Evolutionary conservation across 2,329 filamentous ascomycete genomes (phyloP).

Genomic region (Huntiella bhutanensis): DNA sequence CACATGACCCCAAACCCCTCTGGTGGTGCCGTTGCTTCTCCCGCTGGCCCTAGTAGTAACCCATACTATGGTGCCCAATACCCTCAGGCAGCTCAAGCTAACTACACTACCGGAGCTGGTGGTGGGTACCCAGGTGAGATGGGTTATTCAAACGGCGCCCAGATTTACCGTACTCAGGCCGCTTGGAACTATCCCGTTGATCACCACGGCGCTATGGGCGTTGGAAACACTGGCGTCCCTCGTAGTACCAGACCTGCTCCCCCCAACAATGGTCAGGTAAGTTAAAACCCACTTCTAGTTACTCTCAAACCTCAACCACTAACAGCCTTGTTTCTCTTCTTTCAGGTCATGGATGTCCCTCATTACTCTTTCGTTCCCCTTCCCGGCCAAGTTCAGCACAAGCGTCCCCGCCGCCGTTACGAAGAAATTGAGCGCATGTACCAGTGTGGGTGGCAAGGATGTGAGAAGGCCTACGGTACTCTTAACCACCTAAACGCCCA

Average conservation of each 20-base stretch:
- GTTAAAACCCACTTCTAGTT: background rate
- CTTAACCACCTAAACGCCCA: constrained; percentile 95
- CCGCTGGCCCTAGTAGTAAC: too few species aligned
- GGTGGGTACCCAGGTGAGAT: constrained; percentile 89
- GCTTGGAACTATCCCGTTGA: constrained; percentile 99
- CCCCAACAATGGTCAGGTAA: constrained; percentile 78
- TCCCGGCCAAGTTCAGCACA: constrained; percentile 90
- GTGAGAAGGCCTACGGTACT: constrained; percentile 96
- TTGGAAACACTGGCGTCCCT: constrained; percentile 95
- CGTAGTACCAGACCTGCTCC: constrained; percentile 93
- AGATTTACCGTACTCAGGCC: constrained; percentile 78
- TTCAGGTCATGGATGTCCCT: background rate
- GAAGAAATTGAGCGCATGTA: constrained; percentile 99
- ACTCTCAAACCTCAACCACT: background rate
- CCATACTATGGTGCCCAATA: too few species aligned
- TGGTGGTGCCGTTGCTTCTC: too few species aligned
- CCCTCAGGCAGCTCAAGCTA: background rate
- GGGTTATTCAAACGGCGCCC: constrained; percentile 90
- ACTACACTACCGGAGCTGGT: constrained; percentile 1
- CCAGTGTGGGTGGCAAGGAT: constrained; percentile 96
- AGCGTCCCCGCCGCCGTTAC: constrained; percentile 78
- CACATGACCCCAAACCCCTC: too few species aligned
- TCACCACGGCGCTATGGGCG: constrained; percentile 96
- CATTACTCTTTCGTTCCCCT: constrained; percentile 89
- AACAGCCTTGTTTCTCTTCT: background rate